A percentile compares a stretch with the other conserved stretches of the same genome.
phyloP scores from a whole-genome alignment of 1,284 basidiomycete genomes.

The Cryptococcus sp. region DNA sequence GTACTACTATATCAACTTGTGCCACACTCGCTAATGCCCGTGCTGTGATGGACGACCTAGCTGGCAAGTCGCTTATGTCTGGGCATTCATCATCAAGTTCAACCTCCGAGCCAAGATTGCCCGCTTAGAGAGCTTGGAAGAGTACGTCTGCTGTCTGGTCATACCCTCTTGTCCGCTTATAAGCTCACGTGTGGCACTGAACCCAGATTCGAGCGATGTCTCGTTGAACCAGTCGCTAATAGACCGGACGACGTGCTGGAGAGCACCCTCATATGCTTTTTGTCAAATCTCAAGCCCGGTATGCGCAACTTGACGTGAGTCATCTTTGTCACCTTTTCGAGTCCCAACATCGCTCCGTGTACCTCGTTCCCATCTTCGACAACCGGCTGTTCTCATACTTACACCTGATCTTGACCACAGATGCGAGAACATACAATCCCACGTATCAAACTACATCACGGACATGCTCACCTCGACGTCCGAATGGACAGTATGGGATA shows the following conservation, averaged over 20 bases:
- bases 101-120: constrained; percentile 34
- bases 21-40: constrained; percentile 5
- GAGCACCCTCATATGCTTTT: constrained; percentile 43
- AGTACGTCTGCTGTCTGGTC: constrained; percentile 24
- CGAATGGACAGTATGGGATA: constrained; percentile 51
- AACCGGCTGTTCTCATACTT: no score
- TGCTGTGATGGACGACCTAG: constrained; percentile 20
- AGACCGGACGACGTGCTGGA: constrained; percentile 51
- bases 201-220: constrained; percentile 42
- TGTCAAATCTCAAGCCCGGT: constrained; percentile 42
- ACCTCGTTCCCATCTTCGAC: no score
- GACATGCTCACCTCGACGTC: constrained; percentile 35
- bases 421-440: constrained; percentile 44
- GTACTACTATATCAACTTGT: background rate
- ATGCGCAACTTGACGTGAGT: constrained; percentile 40
- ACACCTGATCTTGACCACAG: constrained; percentile 16
- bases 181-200: background rate
- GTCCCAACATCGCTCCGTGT: background rate
- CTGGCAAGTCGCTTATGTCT: constrained; percentile 51
- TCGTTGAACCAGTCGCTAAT: constrained; percentile 42
- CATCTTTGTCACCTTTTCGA: background rate
- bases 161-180: background rate
- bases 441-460: constrained; percentile 42
- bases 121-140: constrained; percentile 40
- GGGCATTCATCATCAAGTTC: constrained; percentile 51